phyloP scores from a whole-genome alignment of 129 eudicot species.

The Pulicaria dysenterica region DNA sequence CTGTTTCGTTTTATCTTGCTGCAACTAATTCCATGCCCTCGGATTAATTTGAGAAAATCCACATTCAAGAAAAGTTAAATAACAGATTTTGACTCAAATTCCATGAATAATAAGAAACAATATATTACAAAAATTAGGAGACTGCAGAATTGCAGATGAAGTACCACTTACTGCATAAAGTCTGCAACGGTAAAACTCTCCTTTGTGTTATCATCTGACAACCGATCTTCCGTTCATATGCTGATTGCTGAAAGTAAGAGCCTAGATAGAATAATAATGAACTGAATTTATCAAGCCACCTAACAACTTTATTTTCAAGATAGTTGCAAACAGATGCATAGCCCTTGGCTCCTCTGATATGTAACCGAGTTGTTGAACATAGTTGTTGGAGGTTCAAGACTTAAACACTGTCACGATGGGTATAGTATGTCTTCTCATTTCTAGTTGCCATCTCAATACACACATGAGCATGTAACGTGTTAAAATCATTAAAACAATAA shows the following conservation, averaged over 20 bases:
- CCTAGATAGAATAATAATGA: background rate
- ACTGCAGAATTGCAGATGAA: background rate
- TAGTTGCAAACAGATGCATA: constrained; percentile 3
- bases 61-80: background rate
- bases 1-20: background rate
- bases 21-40: constrained; percentile 13
- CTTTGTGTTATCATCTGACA: constrained; percentile 14
- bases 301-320: background rate
- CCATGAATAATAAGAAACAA: background rate
- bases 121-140: background rate
- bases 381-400: background rate
- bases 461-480: background rate
- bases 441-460: background rate
- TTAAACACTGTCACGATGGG: background rate
- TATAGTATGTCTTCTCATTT: background rate
- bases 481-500: background rate
- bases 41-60: background rate
- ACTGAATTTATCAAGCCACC: background rate
- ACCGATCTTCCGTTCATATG: constrained; percentile 4
- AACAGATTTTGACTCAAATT: background rate
- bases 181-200: no score
- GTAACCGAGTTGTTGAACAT: background rate
- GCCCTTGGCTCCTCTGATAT: background rate
- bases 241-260: constrained; percentile 16
- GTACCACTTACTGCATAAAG: background rate